These are phyloP conservation scores for Centrapalus pauciflorus DNA, from an alignment of 129 eudicot species.

Conservation along the genomic window DNA sequence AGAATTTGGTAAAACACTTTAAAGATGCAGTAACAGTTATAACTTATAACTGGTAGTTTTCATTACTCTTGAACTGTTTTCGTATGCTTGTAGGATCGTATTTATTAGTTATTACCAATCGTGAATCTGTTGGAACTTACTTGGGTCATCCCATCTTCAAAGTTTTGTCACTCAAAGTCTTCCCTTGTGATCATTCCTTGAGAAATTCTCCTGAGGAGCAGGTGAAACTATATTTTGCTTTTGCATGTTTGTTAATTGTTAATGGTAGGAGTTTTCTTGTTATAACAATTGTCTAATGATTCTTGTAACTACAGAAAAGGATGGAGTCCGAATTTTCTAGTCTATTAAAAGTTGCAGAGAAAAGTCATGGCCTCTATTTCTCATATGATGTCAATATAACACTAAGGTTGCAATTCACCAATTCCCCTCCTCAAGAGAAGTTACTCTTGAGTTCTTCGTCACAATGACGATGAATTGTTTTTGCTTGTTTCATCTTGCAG, in stretches of 20 bases:
- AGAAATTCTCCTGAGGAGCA: slow-evolving; percentile 58
- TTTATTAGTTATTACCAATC: slow-evolving; percentile 54
- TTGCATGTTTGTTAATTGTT: neutral
- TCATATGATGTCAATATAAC: slow-evolving; percentile 87
- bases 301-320: slow-evolving; percentile 41
- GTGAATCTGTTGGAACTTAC: slow-evolving; percentile 69
- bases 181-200: slow-evolving; percentile 78
- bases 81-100: slow-evolving; percentile 51
- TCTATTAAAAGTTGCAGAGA: slow-evolving; percentile 58
- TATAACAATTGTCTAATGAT: neutral
- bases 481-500: slow-evolving; percentile 31
- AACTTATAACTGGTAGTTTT: neutral
- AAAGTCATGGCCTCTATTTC: slow-evolving; percentile 57
- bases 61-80: neutral
- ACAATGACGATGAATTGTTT: neutral
- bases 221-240: slow-evolving; percentile 20
- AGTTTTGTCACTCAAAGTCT: slow-evolving; percentile 54
- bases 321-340: slow-evolving; percentile 62
- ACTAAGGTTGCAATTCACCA: slow-evolving; percentile 39
- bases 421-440: neutral
- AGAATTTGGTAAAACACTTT: too few species aligned
- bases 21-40: too few species aligned
- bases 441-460: neutral
- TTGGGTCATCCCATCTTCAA: slow-evolving; percentile 74
- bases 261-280: too few species aligned